Conservation (phyloP, 306 rosid species). For the Mimosa bimucronata region DNA sequence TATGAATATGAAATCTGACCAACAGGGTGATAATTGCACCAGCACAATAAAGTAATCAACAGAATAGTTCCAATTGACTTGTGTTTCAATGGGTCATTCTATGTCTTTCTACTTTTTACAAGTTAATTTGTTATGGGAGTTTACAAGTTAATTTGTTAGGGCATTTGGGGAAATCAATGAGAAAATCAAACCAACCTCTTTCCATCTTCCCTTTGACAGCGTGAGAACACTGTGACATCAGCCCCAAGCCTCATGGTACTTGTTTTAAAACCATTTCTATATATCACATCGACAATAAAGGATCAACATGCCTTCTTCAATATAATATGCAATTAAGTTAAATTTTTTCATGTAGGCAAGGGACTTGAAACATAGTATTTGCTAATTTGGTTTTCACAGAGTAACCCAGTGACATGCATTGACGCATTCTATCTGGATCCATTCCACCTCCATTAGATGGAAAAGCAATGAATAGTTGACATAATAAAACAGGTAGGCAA, state of each 20-base stretch:
- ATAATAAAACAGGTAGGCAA: slow-evolving; percentile 33
- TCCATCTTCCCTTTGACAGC: slow-evolving; percentile 79
- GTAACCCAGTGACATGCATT: too few relatives aligned
- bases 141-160: slow-evolving; percentile 24
- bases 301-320: too few relatives aligned
- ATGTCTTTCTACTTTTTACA: not conserved
- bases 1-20: not conserved
- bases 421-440: slow-evolving; percentile 97
- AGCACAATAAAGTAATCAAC: slow-evolving; percentile 8
- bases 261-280: slow-evolving; percentile 98
- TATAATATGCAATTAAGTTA: too few relatives aligned
- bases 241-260: slow-evolving; percentile 99
- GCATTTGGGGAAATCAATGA: slow-evolving; percentile 35
- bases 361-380: too few relatives aligned
- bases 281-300: slow-evolving; percentile 59
- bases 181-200: slow-evolving; percentile 41
- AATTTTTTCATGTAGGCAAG: too few relatives aligned
- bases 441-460: slow-evolving; percentile 99
- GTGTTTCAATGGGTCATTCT: not conserved
- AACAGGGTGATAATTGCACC: not conserved
- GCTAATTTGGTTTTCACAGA: too few relatives aligned
- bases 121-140: too few relatives aligned
- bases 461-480: slow-evolving; percentile 27
- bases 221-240: slow-evolving; percentile 92
- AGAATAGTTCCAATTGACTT: not conserved